Conservation (phyloP, 306 rosid genomes). For the Quercus agrifolia region DNA sequence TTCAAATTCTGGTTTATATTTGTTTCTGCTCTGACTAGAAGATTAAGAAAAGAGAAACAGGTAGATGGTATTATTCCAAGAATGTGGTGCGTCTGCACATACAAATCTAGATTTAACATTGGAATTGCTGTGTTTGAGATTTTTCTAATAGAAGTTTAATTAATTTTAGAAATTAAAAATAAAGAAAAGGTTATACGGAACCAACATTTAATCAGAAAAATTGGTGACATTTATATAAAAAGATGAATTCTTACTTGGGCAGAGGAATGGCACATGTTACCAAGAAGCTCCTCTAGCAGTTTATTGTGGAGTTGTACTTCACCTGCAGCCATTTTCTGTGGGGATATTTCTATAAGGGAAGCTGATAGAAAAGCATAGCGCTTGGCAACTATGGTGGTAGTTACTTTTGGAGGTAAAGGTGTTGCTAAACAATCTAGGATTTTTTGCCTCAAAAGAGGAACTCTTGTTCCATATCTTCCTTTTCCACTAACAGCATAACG, state of each 20-base stretch:
- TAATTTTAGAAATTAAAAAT: background rate
- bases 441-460: slow-evolving; percentile 86
- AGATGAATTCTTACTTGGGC: slow-evolving; percentile 73
- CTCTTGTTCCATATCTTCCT: slow-evolving; percentile 84
- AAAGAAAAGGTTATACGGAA: background rate
- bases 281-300: slow-evolving; percentile 83
- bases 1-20: background rate
- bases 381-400: slow-evolving; percentile 84
- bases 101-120: background rate
- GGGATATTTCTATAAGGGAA: slow-evolving; percentile 87
- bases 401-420: slow-evolving; percentile 81
- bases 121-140: background rate
- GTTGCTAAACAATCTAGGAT: slow-evolving; percentile 79
- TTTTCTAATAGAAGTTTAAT: background rate
- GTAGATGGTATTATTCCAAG: background rate
- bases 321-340: slow-evolving; percentile 72
- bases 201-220: slow-evolving; percentile 2
- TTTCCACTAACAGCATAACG: slow-evolving; percentile 96
- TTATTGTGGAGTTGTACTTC: slow-evolving; percentile 76
- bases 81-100: background rate
- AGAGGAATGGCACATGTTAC: slow-evolving; percentile 90
- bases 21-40: background rate
- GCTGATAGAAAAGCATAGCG: slow-evolving; percentile 92
- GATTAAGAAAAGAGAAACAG: background rate
- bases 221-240: slow-evolving; percentile 12